Percentiles rank a stretch among this genome's conserved stretches.
Conservation (phyloP, 148 eudicot species). For the Rhododendron ferrugineum region DNA sequence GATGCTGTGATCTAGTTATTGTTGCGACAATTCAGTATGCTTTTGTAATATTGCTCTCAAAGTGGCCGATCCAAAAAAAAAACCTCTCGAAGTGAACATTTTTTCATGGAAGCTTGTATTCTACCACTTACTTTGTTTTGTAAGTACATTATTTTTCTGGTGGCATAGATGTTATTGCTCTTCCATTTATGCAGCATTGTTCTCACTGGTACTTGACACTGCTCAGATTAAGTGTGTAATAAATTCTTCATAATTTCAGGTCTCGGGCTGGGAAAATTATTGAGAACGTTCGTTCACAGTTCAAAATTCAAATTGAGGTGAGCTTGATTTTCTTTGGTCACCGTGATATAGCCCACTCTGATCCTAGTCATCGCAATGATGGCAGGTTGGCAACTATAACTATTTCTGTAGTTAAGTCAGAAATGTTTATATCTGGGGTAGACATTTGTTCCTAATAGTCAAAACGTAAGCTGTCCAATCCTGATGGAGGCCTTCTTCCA, state of each 20-base stretch:
- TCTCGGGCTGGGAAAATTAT: slow-evolving; percentile 57
- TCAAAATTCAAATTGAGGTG: slow-evolving; percentile 73
- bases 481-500: not conserved
- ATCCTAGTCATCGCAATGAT: not conserved
- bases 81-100: not conserved
- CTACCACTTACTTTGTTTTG: not conserved
- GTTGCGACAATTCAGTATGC: not conserved
- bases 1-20: not conserved
- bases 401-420: not conserved
- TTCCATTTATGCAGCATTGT: not conserved
- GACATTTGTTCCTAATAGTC: not conserved
- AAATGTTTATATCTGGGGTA: not conserved
- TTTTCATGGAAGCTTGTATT: not conserved
- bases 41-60: not conserved
- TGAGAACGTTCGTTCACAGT: slow-evolving; percentile 46
- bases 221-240: slow-evolving; percentile 1
- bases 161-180: not conserved
- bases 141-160: not conserved
- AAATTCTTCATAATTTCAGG: slow-evolving; percentile 41
- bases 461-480: not conserved
- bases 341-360: not conserved
- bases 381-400: not conserved
- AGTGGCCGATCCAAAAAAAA: not conserved
- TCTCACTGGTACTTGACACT: not conserved
- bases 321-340: slow-evolving; percentile 10